These are phyloP conservation scores for Gossypium rotundifolium DNA, from an alignment of 345 rosid genomes.

Conservation along the genomic window DNA sequence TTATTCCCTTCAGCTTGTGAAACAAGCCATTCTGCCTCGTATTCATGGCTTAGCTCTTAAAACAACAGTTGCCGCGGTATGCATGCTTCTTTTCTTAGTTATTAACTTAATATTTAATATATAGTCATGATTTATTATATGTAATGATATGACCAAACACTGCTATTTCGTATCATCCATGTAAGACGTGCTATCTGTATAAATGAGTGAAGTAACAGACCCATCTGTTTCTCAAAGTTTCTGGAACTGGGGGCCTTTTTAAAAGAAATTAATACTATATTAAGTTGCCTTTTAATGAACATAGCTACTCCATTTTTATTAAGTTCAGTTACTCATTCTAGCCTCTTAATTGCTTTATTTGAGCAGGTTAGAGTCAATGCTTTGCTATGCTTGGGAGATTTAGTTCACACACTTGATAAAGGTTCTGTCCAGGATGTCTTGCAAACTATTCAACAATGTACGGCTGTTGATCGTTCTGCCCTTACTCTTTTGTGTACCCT, in stretches of 20 bases:
- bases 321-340: not conserved
- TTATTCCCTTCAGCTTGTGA: slow-evolving; percentile 61
- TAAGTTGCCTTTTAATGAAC: too few species aligned
- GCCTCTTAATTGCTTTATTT: slow-evolving; percentile 10
- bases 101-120: not conserved
- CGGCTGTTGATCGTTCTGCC: slow-evolving; percentile 87
- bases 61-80: slow-evolving; percentile 96
- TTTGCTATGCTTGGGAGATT: slow-evolving; percentile 78
- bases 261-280: too few species aligned
- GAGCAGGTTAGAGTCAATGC: slow-evolving; percentile 91
- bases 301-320: not conserved
- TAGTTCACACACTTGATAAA: slow-evolving; percentile 71
- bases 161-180: not conserved
- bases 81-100: slow-evolving; percentile 10
- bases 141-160: not conserved
- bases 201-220: too few species aligned
- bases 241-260: too few species aligned
- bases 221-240: too few species aligned
- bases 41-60: slow-evolving; percentile 93
- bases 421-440: slow-evolving; percentile 57
- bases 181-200: too few species aligned
- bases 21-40: slow-evolving; percentile 87
- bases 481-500: slow-evolving; percentile 98
- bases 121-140: not conserved
- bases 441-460: slow-evolving; percentile 88